These are phyloP conservation scores for Talaromyces sp. DNA, from an alignment of 2,329 filamentous ascomycete species.

Conservation along the genomic window DNA sequence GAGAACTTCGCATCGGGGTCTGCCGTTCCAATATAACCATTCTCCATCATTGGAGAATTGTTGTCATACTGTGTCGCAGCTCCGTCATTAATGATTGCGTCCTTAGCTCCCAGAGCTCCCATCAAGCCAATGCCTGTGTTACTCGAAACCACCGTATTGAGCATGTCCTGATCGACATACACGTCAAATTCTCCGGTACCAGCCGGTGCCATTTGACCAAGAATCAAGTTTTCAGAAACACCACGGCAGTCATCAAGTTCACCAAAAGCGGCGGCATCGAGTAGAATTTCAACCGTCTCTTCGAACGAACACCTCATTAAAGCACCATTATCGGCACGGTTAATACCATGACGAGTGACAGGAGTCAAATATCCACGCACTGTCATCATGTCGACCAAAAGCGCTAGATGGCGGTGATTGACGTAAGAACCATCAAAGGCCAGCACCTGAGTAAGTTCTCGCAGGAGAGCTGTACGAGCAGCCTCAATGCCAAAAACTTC, in stretches of 20 bases:
- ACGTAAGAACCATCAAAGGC: slow-evolving; percentile 99
- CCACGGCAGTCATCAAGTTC: slow-evolving; percentile 96
- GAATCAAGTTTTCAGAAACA: slow-evolving; percentile 98
- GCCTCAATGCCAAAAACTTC: slow-evolving; percentile 96
- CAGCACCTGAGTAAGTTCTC: slow-evolving; percentile 85
- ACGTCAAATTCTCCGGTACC: slow-evolving; percentile 96
- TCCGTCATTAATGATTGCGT: slow-evolving; percentile 66
- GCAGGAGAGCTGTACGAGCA: slow-evolving; percentile 77
- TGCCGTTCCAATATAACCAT: slow-evolving; percentile 57
- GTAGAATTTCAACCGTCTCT: slow-evolving; percentile 95
- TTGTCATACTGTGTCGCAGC: slow-evolving; percentile 90
- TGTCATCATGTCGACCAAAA: slow-evolving; percentile 97
- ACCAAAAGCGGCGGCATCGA: slow-evolving; percentile 89
- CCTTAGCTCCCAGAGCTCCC: slow-evolving; percentile 72
- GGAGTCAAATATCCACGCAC: slow-evolving; percentile 90
- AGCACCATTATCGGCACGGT: slow-evolving; percentile 93
- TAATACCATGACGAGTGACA: slow-evolving; percentile 97
- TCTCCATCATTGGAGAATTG: slow-evolving; percentile 59
- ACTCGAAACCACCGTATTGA: slow-evolving; percentile 89
- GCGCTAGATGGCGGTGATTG: slow-evolving; percentile 94
- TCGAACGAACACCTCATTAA: slow-evolving; percentile 99
- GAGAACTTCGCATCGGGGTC: slow-evolving; percentile 62
- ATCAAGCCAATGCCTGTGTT: slow-evolving; percentile 64
- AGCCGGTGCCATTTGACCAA: slow-evolving; percentile 94
- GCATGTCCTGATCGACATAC: slow-evolving; percentile 87